Evolutionary conservation across 371 early-diverging fungal species (phyloP), one percentile per base, ranked within the genome.

Genomic region (Sporodiniella umbellata): DNA sequence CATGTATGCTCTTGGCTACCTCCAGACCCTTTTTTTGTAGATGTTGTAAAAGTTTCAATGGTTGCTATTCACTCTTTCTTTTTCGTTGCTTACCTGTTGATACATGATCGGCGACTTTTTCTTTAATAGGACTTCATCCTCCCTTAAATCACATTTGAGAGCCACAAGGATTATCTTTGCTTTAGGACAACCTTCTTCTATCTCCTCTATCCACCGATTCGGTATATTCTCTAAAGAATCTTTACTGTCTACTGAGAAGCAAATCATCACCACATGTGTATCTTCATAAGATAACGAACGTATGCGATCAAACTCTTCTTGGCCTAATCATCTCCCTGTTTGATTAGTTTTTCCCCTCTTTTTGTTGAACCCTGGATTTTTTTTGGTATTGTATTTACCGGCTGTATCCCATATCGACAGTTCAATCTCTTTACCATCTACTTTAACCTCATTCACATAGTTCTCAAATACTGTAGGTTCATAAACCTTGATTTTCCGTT

Each of bases 361-460:
- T 15, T 19, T 19, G 45, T 23, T 14, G 0, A 8, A 18, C 21
- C 42, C 26, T 25, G 2, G 30, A 25, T 23, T 46, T 19, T 25
- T 18, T 24, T 39, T 45, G 15, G 2, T 12, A 17, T 39, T 37
- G 11, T 23, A 24, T 57, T 86, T 87, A 57, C 95, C 93, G 38
- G 92, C 92, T 15, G 97, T 96, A 75, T 96, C 97, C 89, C 92
- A 94, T 23, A 96, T 68, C 11, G 89, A 88, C 12, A 96, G 64
- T 60, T 87, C 87, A 23, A 91, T 79, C 12, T 79, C 81, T 58
- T 88, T 87, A 24, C 86, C 86, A 60, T 89, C 87, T 0, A 89
- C 79, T 57, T 80, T 85, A 7, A 92, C 81, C 45, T 89, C 87
- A 23, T 88, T 87, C 0, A 86, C 86, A 73, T 90, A 93, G 58